Base-by-base conservation (phyloP, 192 early-diverging fungal genomes). In the Chytriomyces sp. region DNA sequence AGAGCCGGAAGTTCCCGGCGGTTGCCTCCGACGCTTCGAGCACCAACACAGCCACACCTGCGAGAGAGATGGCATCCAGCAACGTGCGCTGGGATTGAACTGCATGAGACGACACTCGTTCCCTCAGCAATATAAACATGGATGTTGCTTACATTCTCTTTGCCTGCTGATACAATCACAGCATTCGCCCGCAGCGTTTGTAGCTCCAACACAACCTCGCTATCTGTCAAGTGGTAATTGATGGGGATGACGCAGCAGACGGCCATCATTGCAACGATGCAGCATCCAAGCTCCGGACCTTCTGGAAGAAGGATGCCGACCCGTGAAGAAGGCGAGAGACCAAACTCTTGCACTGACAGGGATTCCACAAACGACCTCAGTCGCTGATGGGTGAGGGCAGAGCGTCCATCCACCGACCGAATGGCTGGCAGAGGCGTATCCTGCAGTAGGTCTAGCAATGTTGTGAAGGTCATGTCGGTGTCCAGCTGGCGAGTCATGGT, bases 241-340 rank as follows among this genome's bases (percentile, higher is more conserved):
- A 76, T 77, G 20, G 82, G 82, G 23, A 72, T 68, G 13, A 67
- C 80, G 48, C 77, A 66, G 48, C 77, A 70, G 62, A 69, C 67
- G 23, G 82, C 24, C 64, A 80, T 75, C 20, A 83, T 71, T 50
- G 71, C 68, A 26, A 83, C 57, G 11, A 83, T 45, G 35, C 72
- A 81, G 26, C 74, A 59, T 20, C 67, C 84, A 13, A 83, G 72
- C 11, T 69, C 69, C 20, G 84, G 82, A 3, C 84, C 79, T 65
- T 85, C 80, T 43, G 81, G 75, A 24, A 85, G 67, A 45, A 76
- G 62, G n/a, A 85, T 69, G 35, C 70, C 84, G 35, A 85, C 61
- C 59, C 71, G 53, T 16, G 71, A 73, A 2, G 35, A 10, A 2
- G 10, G 43, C 13, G 71, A 45, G 11, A 73, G 50, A 9, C 71